phyloP scores from a whole-genome alignment of 225 moss, liverwort and hornwort species.

The Sphagnum tenellum region DNA sequence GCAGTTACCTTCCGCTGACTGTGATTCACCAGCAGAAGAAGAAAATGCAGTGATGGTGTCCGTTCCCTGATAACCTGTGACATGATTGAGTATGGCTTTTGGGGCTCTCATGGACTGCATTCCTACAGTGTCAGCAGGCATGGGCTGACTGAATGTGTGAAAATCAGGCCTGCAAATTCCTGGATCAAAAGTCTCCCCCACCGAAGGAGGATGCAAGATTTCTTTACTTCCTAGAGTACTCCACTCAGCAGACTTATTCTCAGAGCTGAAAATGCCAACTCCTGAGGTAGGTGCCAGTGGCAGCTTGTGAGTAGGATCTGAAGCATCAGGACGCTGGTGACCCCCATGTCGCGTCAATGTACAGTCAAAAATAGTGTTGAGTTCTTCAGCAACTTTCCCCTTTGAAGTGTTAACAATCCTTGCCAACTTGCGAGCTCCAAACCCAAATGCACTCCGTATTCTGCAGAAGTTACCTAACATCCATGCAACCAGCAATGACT shows the following conservation, averaged over 20 bases:
- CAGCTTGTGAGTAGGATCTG: slow-evolving; percentile 11
- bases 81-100: no score
- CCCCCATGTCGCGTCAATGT: slow-evolving; percentile 34
- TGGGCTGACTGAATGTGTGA: slow-evolving; percentile 5
- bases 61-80: no score
- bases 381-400: slow-evolving; percentile 32
- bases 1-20: no score
- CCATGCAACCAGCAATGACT: slow-evolving; percentile 1
- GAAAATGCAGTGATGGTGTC: no score
- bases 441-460: slow-evolving; percentile 51
- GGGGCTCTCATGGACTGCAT: no score
- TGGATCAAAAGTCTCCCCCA: slow-evolving; percentile 6
- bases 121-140: not conserved
- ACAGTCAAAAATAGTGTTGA: slow-evolving; percentile 52
- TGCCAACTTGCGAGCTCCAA: slow-evolving; percentile 58
- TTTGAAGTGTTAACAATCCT: slow-evolving; percentile 31
- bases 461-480: slow-evolving; percentile 64
- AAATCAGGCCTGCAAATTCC: slow-evolving; percentile 1
- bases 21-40: no score
- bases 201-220: not conserved
- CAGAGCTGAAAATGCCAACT: slow-evolving; percentile 10
- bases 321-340: slow-evolving; percentile 38
- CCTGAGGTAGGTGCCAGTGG: slow-evolving; percentile 7
- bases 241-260: slow-evolving; percentile 17
- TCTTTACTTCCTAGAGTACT: slow-evolving; percentile 16